Evolutionary conservation across 306 rosid genomes (phyloP).

Genomic region (barrel medic (Medicago truncatula)): MtrunA17r5.0-ANR NC_053044.1:43454001-43454500

Average conservation of each 20-base stretch:
- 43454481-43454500: conserved; percentile 88
- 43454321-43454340: conserved; percentile 58
- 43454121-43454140: conserved; percentile 77
- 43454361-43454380: conserved; percentile 89
- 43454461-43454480: conserved; percentile 78
- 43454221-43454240: conserved; percentile 78
- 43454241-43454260: conserved; percentile 72
- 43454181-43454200: conserved; percentile 95
- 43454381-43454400: conserved; percentile 79
- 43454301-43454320: conserved; percentile 50
- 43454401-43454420: conserved; percentile 78
- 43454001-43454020: conserved; percentile 73
- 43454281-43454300: conserved; percentile 59
- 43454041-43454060: conserved; percentile 91
- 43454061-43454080: conserved; percentile 83
- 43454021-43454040: conserved; percentile 90
- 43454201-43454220: conserved; percentile 76
- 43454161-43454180: conserved; percentile 77
- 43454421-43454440: conserved; percentile 78
- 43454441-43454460: conserved; percentile 79
- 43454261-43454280: conserved; percentile 64
- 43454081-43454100: conserved; percentile 84
- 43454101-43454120: conserved; percentile 92
- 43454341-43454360: conserved; percentile 81
- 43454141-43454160: conserved; percentile 74